Evolutionary conservation across 345 rosid genomes (phyloP).

Genomic region (Murraya koenigii): DNA sequence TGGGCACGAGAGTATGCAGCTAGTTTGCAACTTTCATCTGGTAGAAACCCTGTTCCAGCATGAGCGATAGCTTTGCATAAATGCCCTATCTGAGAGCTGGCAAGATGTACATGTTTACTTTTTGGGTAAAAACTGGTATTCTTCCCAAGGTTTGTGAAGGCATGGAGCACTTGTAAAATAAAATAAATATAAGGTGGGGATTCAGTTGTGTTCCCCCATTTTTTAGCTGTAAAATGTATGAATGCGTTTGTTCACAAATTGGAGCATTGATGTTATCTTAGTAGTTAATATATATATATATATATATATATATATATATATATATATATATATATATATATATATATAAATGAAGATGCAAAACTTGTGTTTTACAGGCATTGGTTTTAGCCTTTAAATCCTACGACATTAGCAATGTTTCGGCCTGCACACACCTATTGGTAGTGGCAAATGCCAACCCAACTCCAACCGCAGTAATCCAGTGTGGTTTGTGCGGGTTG

Average conservation of each 20-base stretch:
- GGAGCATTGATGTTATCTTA: background rate
- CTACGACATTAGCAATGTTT: too few species aligned
- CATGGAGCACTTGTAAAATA: conserved; percentile 2
- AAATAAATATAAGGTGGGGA: background rate
- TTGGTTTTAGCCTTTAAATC: too few species aligned
- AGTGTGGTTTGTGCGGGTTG: too few species aligned
- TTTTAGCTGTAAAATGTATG: background rate
- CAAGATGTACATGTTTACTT: background rate
- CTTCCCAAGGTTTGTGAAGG: background rate
- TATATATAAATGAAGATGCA: too few species aligned
- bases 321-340: too few species aligned
- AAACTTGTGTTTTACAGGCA: too few species aligned
- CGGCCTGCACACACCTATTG: too few species aligned
- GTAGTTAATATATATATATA: too few species aligned
- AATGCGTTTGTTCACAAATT: background rate
- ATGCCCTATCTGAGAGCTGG: background rate
- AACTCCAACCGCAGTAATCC: too few species aligned
- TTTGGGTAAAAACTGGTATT: conserved; percentile 9
- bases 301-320: too few species aligned
- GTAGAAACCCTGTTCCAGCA: conserved; percentile 49
- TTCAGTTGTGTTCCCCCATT: background rate
- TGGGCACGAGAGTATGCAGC: conserved; percentile 90
- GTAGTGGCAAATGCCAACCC: too few species aligned
- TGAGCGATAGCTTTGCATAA: conserved; percentile 11
- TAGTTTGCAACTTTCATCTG: conserved; percentile 39